Percentiles rank a stretch among this genome's conserved stretches.
Conservation (phyloP, 208 protist species). For the Wallacemonas rigidus region DNA sequence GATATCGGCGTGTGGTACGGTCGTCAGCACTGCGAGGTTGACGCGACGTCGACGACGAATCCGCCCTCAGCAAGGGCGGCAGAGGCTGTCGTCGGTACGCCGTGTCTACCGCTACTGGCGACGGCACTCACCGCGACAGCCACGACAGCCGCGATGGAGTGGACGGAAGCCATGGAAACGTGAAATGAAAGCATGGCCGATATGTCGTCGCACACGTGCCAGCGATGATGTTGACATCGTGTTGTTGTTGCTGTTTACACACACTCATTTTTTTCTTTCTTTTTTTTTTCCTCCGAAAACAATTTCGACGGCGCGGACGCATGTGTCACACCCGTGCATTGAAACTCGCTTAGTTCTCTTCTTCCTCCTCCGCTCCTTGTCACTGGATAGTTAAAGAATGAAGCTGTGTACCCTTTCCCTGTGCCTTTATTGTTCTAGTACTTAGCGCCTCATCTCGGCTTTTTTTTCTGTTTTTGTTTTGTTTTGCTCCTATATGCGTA, state of each 20-base stretch:
- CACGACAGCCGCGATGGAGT: not conserved
- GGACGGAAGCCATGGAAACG: not conserved
- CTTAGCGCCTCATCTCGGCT: no score
- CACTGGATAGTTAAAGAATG: no score
- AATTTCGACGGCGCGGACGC: no score
- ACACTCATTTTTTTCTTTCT: slow-evolving; percentile 4
- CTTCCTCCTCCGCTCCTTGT: no score
- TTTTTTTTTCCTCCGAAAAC: not conserved
- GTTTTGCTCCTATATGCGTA: slow-evolving; percentile 15
- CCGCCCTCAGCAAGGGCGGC: no score
- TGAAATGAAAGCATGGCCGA: not conserved
- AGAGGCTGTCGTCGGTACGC: no score
- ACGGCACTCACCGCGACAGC: slow-evolving; percentile 2
- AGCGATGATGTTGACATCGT: no score
- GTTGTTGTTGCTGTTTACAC: not conserved
- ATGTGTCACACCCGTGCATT: no score
- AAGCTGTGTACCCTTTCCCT: no score
- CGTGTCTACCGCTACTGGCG: not conserved
- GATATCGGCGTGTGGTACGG: slow-evolving; percentile 1
- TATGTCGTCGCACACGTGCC: not conserved
- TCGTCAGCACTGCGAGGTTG: not conserved
- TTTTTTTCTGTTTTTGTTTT: slow-evolving; percentile 9
- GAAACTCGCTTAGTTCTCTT: no score
- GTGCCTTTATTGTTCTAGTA: no score
- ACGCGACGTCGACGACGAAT: not conserved